Base-by-base conservation (phyloP, 306 rosid genomes). In the Astragalus glycyphyllos region DNA sequence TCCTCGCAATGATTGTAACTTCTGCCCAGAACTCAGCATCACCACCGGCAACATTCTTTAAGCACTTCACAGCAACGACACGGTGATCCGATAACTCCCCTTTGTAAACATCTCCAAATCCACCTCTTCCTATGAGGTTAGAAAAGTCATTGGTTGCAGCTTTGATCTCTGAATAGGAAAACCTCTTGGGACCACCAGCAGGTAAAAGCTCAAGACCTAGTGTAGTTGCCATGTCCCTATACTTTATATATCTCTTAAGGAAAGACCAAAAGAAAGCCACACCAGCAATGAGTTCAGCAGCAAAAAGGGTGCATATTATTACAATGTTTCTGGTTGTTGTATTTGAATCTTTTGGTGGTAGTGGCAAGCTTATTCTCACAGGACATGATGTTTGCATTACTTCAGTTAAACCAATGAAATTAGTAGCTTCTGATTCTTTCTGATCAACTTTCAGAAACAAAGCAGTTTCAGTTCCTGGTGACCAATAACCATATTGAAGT, bases 211-310 rank as follows among this genome's bases (percentile, higher is more conserved):
- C 98, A 15, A 93, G 96, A 16, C 98, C 96, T 0, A 93, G 73
- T 3, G 97, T 90, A 14, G 89, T 84, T 9, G 98, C 98, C 98
- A 93, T 93, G 79, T 88, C 93, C 57, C 98, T 86, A 74, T 93
- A 93, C 66, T 87, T 90, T 41, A 93, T 79, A 45, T 90, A 93
- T 70, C 83, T 90, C 79, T 88, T 93, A 13, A 93, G 76, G 58
- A 93, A 93, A 6, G 91, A 90, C 89, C 87, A 88, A 75, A 93
- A 93, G 83, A 93, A 93, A 55, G 78, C 59, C 31, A 86, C 84
- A 0, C 97, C 92, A 7, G 94, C 77, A 7, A 93, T 84, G 6
- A 94, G 77, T 65, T 94, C 97, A 0, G 88, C 90, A 0, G 91
- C 86, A 11, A 90, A 90, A 2, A 94, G 92, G 0, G 89, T 75